These are phyloP conservation scores for Phaeosphaeria sp. DNA, from an alignment of 2,329 filamentous ascomycete genomes.

Conservation along the genomic window DNA sequence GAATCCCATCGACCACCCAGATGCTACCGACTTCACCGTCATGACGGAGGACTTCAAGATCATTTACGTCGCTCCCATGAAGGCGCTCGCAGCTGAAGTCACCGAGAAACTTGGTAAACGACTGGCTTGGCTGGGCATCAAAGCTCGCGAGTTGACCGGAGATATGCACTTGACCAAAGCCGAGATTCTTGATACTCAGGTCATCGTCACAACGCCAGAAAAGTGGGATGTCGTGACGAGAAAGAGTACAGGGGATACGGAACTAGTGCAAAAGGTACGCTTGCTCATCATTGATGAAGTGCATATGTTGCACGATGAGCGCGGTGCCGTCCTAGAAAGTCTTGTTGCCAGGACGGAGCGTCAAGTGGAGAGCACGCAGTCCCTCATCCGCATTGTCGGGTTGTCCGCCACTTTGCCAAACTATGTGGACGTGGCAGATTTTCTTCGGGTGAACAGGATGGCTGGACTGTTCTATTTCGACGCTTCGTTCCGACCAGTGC, in stretches of 20 bases:
- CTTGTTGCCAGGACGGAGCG: constrained; percentile 93
- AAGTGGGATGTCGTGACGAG: constrained; percentile 99
- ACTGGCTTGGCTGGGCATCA: constrained; percentile 90
- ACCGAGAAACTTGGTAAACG: constrained; percentile 93
- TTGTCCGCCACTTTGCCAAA: constrained; percentile 96
- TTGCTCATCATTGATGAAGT: constrained; percentile 98
- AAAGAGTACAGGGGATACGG: constrained; percentile 96
- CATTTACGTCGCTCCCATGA: constrained; percentile 99
- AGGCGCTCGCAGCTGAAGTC: constrained; percentile 93
- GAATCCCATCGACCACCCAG: constrained; percentile 75
- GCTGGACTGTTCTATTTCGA: constrained; percentile 97
- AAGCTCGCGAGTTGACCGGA: constrained; percentile 91
- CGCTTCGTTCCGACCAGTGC: constrained; percentile 91
- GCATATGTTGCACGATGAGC: constrained; percentile 98
- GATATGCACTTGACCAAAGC: constrained; percentile 99
- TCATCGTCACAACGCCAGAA: constrained; percentile 97
- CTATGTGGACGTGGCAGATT: constrained; percentile 95
- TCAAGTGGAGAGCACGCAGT: constrained; percentile 98
- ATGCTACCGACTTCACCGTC: constrained; percentile 81
- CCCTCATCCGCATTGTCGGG: constrained; percentile 92
- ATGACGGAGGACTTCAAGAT: constrained; percentile 92
- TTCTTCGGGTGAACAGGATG: constrained; percentile 92
- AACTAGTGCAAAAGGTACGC: constrained; percentile 95
- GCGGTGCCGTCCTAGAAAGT: constrained; percentile 94
- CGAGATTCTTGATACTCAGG: constrained; percentile 94